phyloP scores from a whole-genome alignment of 805 yeast genomes.

The Yarrowia sp. region DNA sequence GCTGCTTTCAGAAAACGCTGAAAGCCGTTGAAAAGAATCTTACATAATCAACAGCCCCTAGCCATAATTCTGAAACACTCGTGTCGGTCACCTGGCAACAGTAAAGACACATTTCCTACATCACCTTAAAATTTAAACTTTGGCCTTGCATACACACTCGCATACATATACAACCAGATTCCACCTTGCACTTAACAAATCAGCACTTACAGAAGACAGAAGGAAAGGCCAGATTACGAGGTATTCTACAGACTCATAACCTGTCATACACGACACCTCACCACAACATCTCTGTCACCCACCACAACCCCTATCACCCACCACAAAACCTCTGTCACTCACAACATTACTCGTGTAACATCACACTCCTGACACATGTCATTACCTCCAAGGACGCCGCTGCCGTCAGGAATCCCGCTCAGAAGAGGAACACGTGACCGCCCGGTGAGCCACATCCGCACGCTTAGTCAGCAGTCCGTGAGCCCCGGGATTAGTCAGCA shows the following conservation, averaged over 20 bases:
- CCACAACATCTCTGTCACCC: neutral
- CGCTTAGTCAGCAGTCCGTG: constrained; percentile 20
- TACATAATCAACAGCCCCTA: no score
- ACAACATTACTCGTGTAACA: neutral
- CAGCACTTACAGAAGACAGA: no score
- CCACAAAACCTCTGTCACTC: neutral
- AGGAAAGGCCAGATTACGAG: no score
- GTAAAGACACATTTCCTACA: neutral
- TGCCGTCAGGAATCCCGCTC: constrained; percentile 17
- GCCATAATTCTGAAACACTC: no score
- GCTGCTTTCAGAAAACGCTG: no score
- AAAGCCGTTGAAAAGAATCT: no score
- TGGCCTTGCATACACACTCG: neutral
- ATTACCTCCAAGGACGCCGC: constrained; percentile 21
- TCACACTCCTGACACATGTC: constrained; percentile 3
- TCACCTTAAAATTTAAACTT: neutral
- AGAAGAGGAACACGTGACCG: constrained; percentile 15
- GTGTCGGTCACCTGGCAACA: no score
- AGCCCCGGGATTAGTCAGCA: neutral
- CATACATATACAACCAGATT: neutral
- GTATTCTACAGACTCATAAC: neutral
- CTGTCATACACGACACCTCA: neutral
- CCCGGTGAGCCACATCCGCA: neutral
- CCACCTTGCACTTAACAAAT: no score
- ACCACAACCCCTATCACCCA: no score